Base-by-base conservation (phyloP, 352 stramenopile species). In the Phytophthora hibernalis region DNA sequence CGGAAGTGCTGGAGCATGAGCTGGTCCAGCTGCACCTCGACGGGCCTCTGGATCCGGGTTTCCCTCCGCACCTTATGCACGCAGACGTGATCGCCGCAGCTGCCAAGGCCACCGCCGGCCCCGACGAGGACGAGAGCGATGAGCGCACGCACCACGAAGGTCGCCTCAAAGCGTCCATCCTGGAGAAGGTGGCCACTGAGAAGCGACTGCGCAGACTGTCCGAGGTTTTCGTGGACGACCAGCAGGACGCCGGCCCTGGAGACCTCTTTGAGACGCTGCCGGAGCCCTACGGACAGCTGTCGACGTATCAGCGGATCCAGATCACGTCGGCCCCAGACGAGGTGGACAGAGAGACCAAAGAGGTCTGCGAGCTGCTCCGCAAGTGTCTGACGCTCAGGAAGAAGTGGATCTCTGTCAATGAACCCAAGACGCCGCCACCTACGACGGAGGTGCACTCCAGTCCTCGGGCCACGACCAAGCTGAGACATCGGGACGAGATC, bases 231-330 rank as follows among this genome's bases (percentile, higher is more conserved):
- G 40, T 73, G 21, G 64, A 75, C n/a, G 65, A 70, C 5, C 30
- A 58, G 5, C 52, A 80, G 40, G 66, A 78, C 18, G 72, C 59
- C 22, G 48, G 45, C 11, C 26, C 64, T 2, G 58, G 15, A 55
- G 81, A 87, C 52, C 70, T 96, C 20, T 96, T 96, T 65, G 85
- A 96, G 55, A 80, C 67, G 37, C 78, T 95, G 20, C 88, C 86
- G 8, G 86, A 91, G 72, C 88, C 88, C 16, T 96, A 95, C 71
- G 81, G 80, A 1, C 71, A 95, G 54, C 31, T 79, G 37, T 82
- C 69, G 52, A 70, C 74, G 16, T 96, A 90, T 69, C 83, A 95
- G 66, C 85, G 85, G 49, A 92, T 96, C 52, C 55, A 91, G 54
- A 93, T 96, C 61, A 91, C 85, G 47, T 80, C 70, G 7, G 54